phyloP scores from a whole-genome alignment of 768 basidiomycete genomes.

The Tricholoma furcatifolium region DNA sequence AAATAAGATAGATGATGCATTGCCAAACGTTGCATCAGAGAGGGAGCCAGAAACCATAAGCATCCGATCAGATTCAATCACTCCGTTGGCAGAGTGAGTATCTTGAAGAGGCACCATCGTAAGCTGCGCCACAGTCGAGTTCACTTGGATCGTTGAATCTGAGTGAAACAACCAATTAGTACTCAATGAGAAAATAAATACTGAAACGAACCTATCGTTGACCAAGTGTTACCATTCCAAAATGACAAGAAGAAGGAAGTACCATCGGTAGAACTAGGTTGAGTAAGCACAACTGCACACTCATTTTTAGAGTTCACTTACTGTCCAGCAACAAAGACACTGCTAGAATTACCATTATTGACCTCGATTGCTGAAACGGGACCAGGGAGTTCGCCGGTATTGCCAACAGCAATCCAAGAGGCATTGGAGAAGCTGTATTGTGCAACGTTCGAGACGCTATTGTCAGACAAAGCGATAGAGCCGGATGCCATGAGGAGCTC shows the following conservation, averaged over 20 bases:
- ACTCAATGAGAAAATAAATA: neutral
- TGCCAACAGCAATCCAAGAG: conserved; percentile 74
- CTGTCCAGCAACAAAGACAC: conserved; percentile 90
- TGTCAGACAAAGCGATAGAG: conserved; percentile 65
- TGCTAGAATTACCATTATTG: conserved; percentile 75
- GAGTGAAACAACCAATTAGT: conserved; percentile 1
- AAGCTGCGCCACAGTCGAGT: conserved; percentile 76
- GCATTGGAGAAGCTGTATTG: conserved; percentile 68
- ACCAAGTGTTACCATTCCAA: conserved; percentile 86
- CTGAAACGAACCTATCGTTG: conserved; percentile 49
- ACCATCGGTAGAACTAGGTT: conserved; percentile 55
- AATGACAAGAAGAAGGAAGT: conserved; percentile 70
- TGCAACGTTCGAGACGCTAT: conserved; percentile 68
- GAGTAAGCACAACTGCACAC: conserved; percentile 4
- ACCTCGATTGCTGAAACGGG: conserved; percentile 88
- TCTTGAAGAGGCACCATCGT: conserved; percentile 87
- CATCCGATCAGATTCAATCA: conserved; percentile 84
- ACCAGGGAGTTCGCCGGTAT: conserved; percentile 67
- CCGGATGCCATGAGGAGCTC: conserved; percentile 80
- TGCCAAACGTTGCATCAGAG: conserved; percentile 66
- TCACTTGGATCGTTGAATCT: conserved; percentile 56
- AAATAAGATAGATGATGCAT: conserved; percentile 81
- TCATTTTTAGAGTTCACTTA: conserved; percentile 34
- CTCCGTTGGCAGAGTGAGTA: conserved; percentile 64
- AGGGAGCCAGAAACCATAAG: conserved; percentile 85